Conservation (phyloP, 169 alveolate species). For the Perkinsus marinus region DNA sequence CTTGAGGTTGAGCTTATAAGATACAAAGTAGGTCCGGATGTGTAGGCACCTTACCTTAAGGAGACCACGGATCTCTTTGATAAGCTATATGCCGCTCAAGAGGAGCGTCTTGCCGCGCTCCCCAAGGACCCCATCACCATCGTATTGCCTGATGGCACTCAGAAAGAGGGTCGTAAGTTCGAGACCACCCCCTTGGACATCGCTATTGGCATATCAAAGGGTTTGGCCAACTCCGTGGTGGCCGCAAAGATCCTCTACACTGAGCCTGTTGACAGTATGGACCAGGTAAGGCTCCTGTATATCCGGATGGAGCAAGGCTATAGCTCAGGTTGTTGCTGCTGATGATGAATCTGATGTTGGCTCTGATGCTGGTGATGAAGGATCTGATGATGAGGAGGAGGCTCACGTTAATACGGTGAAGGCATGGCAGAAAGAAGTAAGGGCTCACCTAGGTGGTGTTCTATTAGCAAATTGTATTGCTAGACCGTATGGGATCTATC, state of each 20-base stretch:
- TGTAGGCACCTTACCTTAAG: background rate
- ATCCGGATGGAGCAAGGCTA: no score
- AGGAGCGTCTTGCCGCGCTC: constrained; percentile 10
- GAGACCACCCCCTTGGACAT: constrained; percentile 79
- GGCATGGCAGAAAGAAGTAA: background rate
- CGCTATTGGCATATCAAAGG: constrained; percentile 68
- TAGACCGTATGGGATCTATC: constrained; percentile 83
- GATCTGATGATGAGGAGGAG: constrained; percentile 47
- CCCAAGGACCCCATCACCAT: constrained; percentile 62
- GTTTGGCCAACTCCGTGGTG: constrained; percentile 63
- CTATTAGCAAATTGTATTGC: background rate
- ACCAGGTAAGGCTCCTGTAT: background rate
- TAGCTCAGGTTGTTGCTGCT: constrained; percentile 19
- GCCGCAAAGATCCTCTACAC: constrained; percentile 73
- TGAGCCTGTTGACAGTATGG: background rate
- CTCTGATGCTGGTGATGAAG: constrained; percentile 63
- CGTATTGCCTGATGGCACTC: constrained; percentile 73
- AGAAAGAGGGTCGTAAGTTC: constrained; percentile 61
- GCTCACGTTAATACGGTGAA: background rate
- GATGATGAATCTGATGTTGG: constrained; percentile 25
- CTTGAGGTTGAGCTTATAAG: background rate
- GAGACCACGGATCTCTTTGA: constrained; percentile 6
- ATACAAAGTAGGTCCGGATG: background rate
- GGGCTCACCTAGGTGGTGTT: background rate
- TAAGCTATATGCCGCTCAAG: constrained; percentile 26